A percentile compares a stretch with the other conserved stretches of the same genome.
phyloP scores from a whole-genome alignment of 1,139 yeast species.

The Lodderomyces pseudojiufengensis region DNA sequence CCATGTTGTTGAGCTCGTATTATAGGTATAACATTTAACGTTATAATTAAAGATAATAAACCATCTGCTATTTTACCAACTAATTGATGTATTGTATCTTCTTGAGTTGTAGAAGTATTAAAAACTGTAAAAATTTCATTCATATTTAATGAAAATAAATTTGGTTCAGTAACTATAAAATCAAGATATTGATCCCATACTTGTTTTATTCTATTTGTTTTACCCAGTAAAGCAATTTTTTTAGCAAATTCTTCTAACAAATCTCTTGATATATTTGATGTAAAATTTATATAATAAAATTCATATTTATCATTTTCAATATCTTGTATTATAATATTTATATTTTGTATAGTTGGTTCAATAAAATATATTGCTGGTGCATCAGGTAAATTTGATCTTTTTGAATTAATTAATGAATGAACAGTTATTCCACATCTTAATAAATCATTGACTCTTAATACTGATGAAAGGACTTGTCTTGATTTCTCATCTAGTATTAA shows the following conservation, averaged over 20 bases:
- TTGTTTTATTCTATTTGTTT: constrained; percentile 69
- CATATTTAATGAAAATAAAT: constrained; percentile 76
- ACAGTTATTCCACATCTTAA: constrained; percentile 87
- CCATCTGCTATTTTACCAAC: constrained; percentile 78
- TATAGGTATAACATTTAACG: constrained; percentile 78
- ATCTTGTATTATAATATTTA: constrained; percentile 66
- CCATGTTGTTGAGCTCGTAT: constrained; percentile 91
- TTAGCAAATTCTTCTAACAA: constrained; percentile 87
- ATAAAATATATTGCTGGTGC: constrained; percentile 93
- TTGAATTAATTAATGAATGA: constrained; percentile 68
- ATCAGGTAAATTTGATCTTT: constrained; percentile 79
- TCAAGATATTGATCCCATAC: constrained; percentile 92
- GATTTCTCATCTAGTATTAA: constrained; percentile 77
- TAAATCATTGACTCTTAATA: constrained; percentile 84
- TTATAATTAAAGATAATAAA: constrained; percentile 71
- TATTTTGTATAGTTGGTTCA: constrained; percentile 78
- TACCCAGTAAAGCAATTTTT: constrained; percentile 68
- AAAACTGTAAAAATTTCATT: constrained; percentile 62
- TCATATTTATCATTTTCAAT: constrained; percentile 72
- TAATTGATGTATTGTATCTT: constrained; percentile 64
- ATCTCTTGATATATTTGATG: constrained; percentile 72
- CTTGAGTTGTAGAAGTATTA: constrained; percentile 68
- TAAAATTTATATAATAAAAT: constrained; percentile 77
- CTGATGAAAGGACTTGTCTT: constrained; percentile 82
- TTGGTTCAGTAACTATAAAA: constrained; percentile 89